These are phyloP conservation scores for Aspergillus amoenus DNA, from an alignment of 2,329 filamentous ascomycete genomes.

Conservation along the genomic window DNA sequence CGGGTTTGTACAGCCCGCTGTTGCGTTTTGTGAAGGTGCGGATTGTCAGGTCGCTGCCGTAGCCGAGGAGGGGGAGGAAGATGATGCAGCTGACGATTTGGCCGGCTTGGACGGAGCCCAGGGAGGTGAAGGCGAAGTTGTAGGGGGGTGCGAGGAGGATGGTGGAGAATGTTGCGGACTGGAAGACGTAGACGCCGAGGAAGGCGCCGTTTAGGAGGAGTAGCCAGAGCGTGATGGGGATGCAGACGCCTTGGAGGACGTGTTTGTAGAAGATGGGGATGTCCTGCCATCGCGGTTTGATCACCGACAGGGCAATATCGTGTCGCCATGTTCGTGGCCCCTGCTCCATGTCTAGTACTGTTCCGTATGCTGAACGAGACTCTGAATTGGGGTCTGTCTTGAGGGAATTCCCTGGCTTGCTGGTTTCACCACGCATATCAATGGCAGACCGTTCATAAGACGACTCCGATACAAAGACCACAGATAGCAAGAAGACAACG, in stretches of 20 bases:
- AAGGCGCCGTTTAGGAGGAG: constrained; percentile 13
- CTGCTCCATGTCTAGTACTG: not conserved
- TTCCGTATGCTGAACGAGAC: no score
- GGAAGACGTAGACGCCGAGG: constrained; percentile 15
- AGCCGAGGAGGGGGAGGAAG: constrained; percentile 13
- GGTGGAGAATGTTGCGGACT: constrained; percentile 5
- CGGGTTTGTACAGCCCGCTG: constrained; percentile 3
- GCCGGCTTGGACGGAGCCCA: constrained; percentile 10
- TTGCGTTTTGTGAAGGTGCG: not conserved
- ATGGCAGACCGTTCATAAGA: constrained; percentile 1
- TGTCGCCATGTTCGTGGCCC: constrained; percentile 4
- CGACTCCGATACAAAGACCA: constrained; percentile 7
- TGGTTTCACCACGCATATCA: not conserved
- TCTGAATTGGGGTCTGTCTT: no score
- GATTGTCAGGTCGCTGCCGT: constrained; percentile 10
- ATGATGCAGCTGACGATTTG: constrained; percentile 13
- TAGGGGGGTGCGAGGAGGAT: constrained; percentile 10
- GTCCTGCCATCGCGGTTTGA: constrained; percentile 1
- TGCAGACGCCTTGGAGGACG: constrained; percentile 11
- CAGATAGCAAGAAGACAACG: not conserved
- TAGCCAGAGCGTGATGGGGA: constrained; percentile 13
- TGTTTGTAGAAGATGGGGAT: constrained; percentile 13
- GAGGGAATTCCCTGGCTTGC: not conserved
- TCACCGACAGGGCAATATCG: not conserved
- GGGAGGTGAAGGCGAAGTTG: constrained; percentile 4